Evolutionary conservation across 805 yeast species (phyloP).

Genomic region (Ogataea wickerhamii): DNA sequence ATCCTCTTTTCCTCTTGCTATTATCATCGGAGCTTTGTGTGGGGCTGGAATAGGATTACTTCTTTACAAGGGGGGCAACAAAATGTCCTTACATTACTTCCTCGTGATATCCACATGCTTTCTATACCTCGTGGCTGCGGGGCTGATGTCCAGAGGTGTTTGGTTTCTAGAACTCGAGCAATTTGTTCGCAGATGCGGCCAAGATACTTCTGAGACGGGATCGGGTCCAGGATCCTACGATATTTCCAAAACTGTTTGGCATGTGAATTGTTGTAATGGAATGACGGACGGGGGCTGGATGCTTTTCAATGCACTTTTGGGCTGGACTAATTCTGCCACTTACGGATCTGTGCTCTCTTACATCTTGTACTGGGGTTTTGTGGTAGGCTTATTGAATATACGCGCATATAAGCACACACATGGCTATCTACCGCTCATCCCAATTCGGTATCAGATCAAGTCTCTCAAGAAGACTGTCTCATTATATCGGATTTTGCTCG

Average conservation of each 20-base stretch:
- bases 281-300: slow-evolving; percentile 92
- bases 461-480: slow-evolving; percentile 43
- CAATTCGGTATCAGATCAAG: slow-evolving; percentile 56
- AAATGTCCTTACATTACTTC: slow-evolving; percentile 71
- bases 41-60: slow-evolving; percentile 64
- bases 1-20: slow-evolving; percentile 61
- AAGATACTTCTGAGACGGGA: slow-evolving; percentile 84
- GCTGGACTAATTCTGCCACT: slow-evolving; percentile 94
- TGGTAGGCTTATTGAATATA: slow-evolving; percentile 42
- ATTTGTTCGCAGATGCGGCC: slow-evolving; percentile 74
- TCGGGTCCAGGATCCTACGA: slow-evolving; percentile 94
- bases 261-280: slow-evolving; percentile 91
- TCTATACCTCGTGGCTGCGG: slow-evolving; percentile 81
- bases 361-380: slow-evolving; percentile 61
- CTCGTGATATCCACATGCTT: slow-evolving; percentile 74
- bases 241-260: slow-evolving; percentile 79
- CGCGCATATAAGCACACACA: slow-evolving; percentile 47
- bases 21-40: slow-evolving; percentile 50
- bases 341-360: slow-evolving; percentile 63
- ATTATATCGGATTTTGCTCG: slow-evolving; percentile 23
- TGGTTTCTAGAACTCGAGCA: slow-evolving; percentile 85
- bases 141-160: slow-evolving; percentile 78
- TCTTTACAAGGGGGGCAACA: slow-evolving; percentile 76
- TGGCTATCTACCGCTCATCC: slow-evolving; percentile 60
- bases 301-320: slow-evolving; percentile 82